Evolutionary conservation across 768 basidiomycete species (phyloP).

Genomic region (Neoboletus subvelutipes): DNA sequence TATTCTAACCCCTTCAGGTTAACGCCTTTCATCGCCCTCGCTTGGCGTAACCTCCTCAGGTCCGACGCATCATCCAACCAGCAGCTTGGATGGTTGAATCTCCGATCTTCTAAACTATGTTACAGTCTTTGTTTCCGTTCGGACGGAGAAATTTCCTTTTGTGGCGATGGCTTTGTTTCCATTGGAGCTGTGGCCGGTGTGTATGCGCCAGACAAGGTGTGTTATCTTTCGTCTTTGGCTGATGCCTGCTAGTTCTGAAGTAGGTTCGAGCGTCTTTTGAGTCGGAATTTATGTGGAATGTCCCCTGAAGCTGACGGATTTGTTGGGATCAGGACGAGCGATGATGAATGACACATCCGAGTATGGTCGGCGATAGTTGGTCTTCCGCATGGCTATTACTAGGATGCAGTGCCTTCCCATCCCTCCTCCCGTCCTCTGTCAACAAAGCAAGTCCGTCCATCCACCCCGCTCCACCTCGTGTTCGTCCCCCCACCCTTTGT

Average conservation of each 20-base stretch:
- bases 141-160: not conserved
- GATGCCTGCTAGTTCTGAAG: not conserved
- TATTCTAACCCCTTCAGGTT: too few relatives aligned
- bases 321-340: conserved; percentile 12
- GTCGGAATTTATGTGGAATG: not conserved
- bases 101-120: too few relatives aligned
- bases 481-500: conserved; percentile 23
- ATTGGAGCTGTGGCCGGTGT: not conserved
- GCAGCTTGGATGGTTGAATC: too few relatives aligned
- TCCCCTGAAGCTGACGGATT: not conserved
- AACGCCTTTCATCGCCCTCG: not conserved
- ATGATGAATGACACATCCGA: conserved; percentile 11
- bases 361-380: conserved; percentile 6
- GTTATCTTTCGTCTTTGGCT: not conserved
- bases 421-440: conserved; percentile 2
- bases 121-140: too few relatives aligned
- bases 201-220: not conserved
- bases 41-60: too few relatives aligned
- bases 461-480: conserved; percentile 3
- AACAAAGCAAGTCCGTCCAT: conserved; percentile 7
- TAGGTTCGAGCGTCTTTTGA: not conserved
- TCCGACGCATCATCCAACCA: too few relatives aligned
- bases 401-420: conserved; percentile 11
- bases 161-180: conserved; percentile 17
- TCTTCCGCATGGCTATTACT: conserved; percentile 17